These are phyloP conservation scores for Aciculoconidium aculeatum DNA, from an alignment of 805 yeast genomes.

Conservation along the genomic window DNA sequence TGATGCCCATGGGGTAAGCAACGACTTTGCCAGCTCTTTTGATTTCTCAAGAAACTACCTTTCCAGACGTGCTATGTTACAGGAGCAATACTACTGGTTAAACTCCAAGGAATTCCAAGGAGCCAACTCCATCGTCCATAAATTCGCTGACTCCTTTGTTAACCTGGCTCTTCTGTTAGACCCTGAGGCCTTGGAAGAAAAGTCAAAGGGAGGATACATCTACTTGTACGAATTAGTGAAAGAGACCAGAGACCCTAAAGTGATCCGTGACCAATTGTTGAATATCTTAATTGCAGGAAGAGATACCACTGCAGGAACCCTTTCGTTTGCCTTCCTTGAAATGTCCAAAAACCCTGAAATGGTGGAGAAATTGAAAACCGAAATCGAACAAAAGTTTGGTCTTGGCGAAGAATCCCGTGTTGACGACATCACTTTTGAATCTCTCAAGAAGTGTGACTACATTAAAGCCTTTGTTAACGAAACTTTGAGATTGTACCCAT, in stretches of 20 bases:
- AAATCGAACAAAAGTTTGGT: constrained; percentile 27
- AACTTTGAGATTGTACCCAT: constrained; percentile 31
- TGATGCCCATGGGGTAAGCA: constrained; percentile 11
- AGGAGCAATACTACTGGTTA: constrained; percentile 11
- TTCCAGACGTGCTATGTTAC: constrained; percentile 13
- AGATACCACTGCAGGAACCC: constrained; percentile 38
- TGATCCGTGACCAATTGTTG: constrained; percentile 33
- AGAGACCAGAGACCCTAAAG: constrained; percentile 30
- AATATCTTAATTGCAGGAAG: constrained; percentile 38
- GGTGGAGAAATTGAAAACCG: constrained; percentile 25
- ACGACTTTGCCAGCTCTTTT: constrained; percentile 16
- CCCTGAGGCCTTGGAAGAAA: constrained; percentile 12
- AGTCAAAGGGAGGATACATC: constrained; percentile 22
- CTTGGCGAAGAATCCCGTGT: constrained; percentile 21
- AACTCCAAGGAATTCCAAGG: constrained; percentile 12
- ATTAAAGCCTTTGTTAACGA: constrained; percentile 33
- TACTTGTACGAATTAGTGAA: constrained; percentile 36
- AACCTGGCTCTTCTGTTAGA: constrained; percentile 12
- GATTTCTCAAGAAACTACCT: constrained; percentile 13
- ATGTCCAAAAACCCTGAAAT: constrained; percentile 29
- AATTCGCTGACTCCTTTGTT: constrained; percentile 12
- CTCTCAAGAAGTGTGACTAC: constrained; percentile 35
- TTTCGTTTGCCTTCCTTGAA: constrained; percentile 30
- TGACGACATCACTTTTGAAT: constrained; percentile 30
- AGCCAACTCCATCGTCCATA: constrained; percentile 11